Percentiles rank a stretch among this genome's conserved stretches.
Evolutionary conservation across 257 asterid species (phyloP).

Genomic region (Petrea volubilis): DNA sequence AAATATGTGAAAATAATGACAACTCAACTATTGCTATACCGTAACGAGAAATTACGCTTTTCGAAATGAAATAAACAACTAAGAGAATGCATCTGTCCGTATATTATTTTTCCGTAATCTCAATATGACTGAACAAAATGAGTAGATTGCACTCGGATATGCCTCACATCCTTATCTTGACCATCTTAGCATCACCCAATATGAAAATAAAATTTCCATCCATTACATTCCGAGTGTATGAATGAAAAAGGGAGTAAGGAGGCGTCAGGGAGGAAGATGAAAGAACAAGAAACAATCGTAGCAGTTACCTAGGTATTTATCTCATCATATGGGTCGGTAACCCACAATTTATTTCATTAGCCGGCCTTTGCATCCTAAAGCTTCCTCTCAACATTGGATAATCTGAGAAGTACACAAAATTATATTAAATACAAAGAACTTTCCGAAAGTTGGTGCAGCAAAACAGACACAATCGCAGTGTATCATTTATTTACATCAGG

Average conservation of each 20-base stretch:
- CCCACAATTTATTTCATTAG: constrained; percentile 42
- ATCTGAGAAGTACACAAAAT: constrained; percentile 42
- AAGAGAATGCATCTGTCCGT: not conserved
- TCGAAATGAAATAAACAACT: constrained; percentile 11
- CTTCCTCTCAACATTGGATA: constrained; percentile 48
- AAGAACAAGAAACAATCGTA: constrained; percentile 27
- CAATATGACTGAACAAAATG: constrained; percentile 7
- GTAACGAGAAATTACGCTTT: too few species aligned
- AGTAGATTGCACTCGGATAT: not conserved
- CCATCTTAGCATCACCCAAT: constrained; percentile 15
- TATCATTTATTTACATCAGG: constrained; percentile 18
- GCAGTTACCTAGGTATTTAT: constrained; percentile 54
- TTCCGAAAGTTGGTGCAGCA: constrained; percentile 7
- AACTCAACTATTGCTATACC: too few species aligned
- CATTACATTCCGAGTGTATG: not conserved
- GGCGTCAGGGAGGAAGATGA: not conserved
- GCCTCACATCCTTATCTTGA: constrained; percentile 10
- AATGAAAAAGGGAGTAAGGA: not conserved
- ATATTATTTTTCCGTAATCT: not conserved
- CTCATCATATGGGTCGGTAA: constrained; percentile 61
- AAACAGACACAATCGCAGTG: not conserved
- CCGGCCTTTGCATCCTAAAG: constrained; percentile 57
- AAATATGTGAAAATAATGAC: too few species aligned
- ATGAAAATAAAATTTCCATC: not conserved
- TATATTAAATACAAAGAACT: constrained; percentile 14